Conservation (phyloP, 257 asterid species). For the Plantago major region DNA sequence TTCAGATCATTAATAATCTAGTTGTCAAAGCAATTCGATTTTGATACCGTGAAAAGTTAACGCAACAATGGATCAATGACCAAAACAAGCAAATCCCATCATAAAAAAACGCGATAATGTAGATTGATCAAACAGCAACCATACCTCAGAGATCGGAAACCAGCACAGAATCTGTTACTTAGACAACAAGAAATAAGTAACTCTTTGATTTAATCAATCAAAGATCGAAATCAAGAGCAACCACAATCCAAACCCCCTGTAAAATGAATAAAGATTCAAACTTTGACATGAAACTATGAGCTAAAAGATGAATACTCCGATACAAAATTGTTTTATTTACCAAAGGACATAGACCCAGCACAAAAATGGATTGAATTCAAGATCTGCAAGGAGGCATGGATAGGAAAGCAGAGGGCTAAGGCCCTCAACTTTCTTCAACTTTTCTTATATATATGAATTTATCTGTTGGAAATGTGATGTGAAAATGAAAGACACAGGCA, state of each 20-base stretch:
- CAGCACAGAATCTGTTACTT: slow-evolving; percentile 22
- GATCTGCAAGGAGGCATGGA: slow-evolving; percentile 80
- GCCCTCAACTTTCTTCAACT: slow-evolving; percentile 59
- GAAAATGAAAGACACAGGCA: too few species aligned
- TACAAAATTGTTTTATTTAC: too few species aligned
- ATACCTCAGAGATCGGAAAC: slow-evolving; percentile 33
- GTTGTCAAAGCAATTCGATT: slow-evolving; percentile 11
- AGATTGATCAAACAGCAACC: slow-evolving; percentile 35
- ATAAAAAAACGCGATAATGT: slow-evolving; percentile 35
- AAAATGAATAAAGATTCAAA: slow-evolving; percentile 33
- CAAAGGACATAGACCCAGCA: slow-evolving; percentile 39
- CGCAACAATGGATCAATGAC: slow-evolving; percentile 17
- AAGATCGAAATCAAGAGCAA: slow-evolving; percentile 60
- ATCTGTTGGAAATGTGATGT: neutral
- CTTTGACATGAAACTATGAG: slow-evolving; percentile 25
- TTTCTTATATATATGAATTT: slow-evolving; percentile 35
- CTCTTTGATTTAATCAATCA: slow-evolving; percentile 33
- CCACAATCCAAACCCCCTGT: slow-evolving; percentile 46
- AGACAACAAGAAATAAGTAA: slow-evolving; percentile 21
- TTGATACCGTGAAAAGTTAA: slow-evolving; percentile 5
- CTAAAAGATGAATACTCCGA: too few species aligned
- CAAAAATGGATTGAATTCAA: slow-evolving; percentile 48
- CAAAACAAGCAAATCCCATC: slow-evolving; percentile 31
- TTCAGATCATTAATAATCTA: slow-evolving; percentile 24
- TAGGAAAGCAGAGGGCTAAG: slow-evolving; percentile 58